phyloP scores from a whole-genome alignment of 257 asterid species.

The Galeopsis tetrahit region DNA sequence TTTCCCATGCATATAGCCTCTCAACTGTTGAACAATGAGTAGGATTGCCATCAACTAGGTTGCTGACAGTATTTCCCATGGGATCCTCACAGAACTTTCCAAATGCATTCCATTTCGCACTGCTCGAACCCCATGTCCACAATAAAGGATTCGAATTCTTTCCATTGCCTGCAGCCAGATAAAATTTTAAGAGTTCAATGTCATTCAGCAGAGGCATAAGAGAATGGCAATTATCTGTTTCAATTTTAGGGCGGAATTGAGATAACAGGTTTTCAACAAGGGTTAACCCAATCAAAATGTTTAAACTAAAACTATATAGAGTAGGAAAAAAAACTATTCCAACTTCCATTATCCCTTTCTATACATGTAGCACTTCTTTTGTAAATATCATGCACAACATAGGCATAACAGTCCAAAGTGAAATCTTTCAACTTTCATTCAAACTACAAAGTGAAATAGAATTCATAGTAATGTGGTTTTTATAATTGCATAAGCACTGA shows the following conservation, averaged over 20 bases:
- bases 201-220: not conserved
- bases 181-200: not conserved
- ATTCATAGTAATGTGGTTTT: too few species aligned
- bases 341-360: not conserved
- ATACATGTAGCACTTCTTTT: not conserved
- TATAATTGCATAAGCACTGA: too few species aligned
- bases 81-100: conserved; percentile 86
- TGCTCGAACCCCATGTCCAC: conserved; percentile 79
- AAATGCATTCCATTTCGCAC: conserved; percentile 84
- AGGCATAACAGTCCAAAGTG: not conserved
- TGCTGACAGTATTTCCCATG: conserved; percentile 40
- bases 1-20: conserved; percentile 90
- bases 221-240: not conserved
- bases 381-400: not conserved
- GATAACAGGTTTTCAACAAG: not conserved
- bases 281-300: not conserved
- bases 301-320: not conserved
- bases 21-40: conserved; percentile 87
- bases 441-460: too few species aligned
- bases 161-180: conserved; percentile 47
- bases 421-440: not conserved
- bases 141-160: conserved; percentile 57
- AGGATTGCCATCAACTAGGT: conserved; percentile 42
- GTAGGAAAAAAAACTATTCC: not conserved
- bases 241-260: too few species aligned